Evolutionary conservation across 805 yeast genomes (phyloP).

Genomic region (Cyberlindnera xylosilytica): DNA sequence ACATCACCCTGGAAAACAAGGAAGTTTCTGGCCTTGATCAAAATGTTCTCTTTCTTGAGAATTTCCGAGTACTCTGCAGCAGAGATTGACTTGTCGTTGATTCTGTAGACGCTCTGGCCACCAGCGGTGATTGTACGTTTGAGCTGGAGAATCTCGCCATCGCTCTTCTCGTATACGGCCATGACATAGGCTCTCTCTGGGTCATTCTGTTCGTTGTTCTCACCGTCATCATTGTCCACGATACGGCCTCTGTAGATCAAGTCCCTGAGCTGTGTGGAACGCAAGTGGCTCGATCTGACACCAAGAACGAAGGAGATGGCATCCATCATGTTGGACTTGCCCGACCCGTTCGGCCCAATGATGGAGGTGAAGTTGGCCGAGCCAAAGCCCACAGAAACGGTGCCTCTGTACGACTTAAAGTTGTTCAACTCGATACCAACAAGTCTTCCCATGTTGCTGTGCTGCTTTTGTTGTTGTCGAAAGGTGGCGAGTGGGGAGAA

Average conservation of each 20-base stretch:
- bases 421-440: slow-evolving; percentile 75
- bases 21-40: slow-evolving; percentile 87
- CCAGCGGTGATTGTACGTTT: slow-evolving; percentile 55
- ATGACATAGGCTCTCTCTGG: slow-evolving; percentile 64
- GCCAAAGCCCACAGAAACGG: slow-evolving; percentile 77
- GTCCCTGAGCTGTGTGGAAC: slow-evolving; percentile 73
- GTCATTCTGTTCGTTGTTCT: slow-evolving; percentile 23
- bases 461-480: no score
- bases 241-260: slow-evolving; percentile 75
- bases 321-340: slow-evolving; percentile 96
- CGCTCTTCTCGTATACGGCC: slow-evolving; percentile 67
- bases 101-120: slow-evolving; percentile 66
- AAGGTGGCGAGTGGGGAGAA: no score
- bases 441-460: slow-evolving; percentile 68
- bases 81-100: slow-evolving; percentile 58
- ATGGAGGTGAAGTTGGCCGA: slow-evolving; percentile 80
- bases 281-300: slow-evolving; percentile 65
- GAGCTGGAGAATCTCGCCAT: slow-evolving; percentile 56
- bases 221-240: slow-evolving; percentile 22
- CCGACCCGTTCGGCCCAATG: slow-evolving; percentile 98
- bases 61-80: slow-evolving; percentile 62
- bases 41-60: slow-evolving; percentile 73
- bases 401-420: slow-evolving; percentile 89
- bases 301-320: slow-evolving; percentile 95
- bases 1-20: slow-evolving; percentile 97